These are phyloP conservation scores for Aspergillus cristatus DNA, from an alignment of 495 filamentous ascomycete species.

Conservation along the genomic window DNA sequence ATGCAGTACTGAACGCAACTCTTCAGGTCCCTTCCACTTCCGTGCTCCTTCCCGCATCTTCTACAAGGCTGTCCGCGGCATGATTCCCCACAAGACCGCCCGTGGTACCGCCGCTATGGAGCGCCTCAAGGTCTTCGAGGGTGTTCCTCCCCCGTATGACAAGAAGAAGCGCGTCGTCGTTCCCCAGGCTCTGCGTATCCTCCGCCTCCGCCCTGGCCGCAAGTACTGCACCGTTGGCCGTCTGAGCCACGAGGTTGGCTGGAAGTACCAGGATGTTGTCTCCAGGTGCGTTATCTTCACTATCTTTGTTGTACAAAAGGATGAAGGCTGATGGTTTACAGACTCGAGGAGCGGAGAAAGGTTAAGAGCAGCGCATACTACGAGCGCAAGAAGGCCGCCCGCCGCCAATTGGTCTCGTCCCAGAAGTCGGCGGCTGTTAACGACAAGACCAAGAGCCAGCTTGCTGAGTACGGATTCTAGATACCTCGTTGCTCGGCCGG, in stretches of 20 bases:
- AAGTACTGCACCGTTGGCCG: conserved; percentile 99
- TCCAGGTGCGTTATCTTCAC: conserved; percentile 61
- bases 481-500: conserved; percentile 38
- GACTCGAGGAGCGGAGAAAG: conserved; percentile 98
- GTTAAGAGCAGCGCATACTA: conserved; percentile 99
- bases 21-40: conserved; percentile 94
- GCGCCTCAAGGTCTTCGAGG: conserved; percentile 99
- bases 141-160: conserved; percentile 97
- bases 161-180: conserved; percentile 99
- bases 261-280: conserved; percentile 99
- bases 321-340: conserved; percentile 41
- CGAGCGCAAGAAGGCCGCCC: conserved; percentile 94
- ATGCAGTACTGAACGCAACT: conserved; percentile 27
- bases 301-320: background rate
- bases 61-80: conserved; percentile 99
- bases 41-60: conserved; percentile 96
- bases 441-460: conserved; percentile 58
- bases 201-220: conserved; percentile 92
- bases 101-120: conserved; percentile 93
- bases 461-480: conserved; percentile 68
- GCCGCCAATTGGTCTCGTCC: conserved; percentile 80
- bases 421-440: conserved; percentile 86
- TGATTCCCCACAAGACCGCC: conserved; percentile 99
- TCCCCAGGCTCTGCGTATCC: conserved; percentile 89
- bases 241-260: conserved; percentile 96